Evolutionary conservation across 108 stramenopile species (phyloP).

Genomic region (Conticribra guillardii): DNA sequence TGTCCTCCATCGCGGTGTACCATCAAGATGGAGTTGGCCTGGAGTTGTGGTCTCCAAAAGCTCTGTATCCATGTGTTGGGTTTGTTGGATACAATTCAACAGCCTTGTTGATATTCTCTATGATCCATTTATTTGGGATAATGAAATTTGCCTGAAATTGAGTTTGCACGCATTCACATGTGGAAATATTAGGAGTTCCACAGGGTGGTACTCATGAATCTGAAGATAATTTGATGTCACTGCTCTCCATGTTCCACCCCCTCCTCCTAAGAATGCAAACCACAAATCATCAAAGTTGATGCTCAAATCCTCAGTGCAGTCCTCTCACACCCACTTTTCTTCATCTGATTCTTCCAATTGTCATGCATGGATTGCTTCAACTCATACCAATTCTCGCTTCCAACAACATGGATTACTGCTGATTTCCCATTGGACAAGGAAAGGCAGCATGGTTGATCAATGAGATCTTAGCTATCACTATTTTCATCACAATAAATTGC

Average conservation of each 20-base stretch:
- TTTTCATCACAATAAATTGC: slow-evolving; percentile 9
- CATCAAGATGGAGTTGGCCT: slow-evolving; percentile 18
- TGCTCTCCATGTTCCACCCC: slow-evolving; percentile 44
- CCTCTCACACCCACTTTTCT: slow-evolving; percentile 20
- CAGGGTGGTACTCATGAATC: slow-evolving; percentile 25
- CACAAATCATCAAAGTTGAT: slow-evolving; percentile 29
- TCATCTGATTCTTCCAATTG: slow-evolving; percentile 25
- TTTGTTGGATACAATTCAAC: too few species aligned
- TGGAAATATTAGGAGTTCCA: not conserved
- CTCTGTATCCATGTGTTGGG: too few species aligned
- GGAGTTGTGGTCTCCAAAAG: slow-evolving; percentile 7
- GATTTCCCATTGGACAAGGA: slow-evolving; percentile 23
- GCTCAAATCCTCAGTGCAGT: slow-evolving; percentile 25
- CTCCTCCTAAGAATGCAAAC: slow-evolving; percentile 37
- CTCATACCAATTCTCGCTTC: slow-evolving; percentile 43
- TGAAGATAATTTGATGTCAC: slow-evolving; percentile 26
- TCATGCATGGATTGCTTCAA: not conserved
- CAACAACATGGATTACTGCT: slow-evolving; percentile 26
- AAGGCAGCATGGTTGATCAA: slow-evolving; percentile 29
- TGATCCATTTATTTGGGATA: too few species aligned
- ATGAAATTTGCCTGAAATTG: too few species aligned
- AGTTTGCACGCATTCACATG: too few species aligned
- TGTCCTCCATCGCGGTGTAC: slow-evolving; percentile 25
- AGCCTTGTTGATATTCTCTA: not conserved
- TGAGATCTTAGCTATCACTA: not conserved